Conservation (phyloP, 2,329 filamentous ascomycete species). For the Microsporum audouinii region DNA sequence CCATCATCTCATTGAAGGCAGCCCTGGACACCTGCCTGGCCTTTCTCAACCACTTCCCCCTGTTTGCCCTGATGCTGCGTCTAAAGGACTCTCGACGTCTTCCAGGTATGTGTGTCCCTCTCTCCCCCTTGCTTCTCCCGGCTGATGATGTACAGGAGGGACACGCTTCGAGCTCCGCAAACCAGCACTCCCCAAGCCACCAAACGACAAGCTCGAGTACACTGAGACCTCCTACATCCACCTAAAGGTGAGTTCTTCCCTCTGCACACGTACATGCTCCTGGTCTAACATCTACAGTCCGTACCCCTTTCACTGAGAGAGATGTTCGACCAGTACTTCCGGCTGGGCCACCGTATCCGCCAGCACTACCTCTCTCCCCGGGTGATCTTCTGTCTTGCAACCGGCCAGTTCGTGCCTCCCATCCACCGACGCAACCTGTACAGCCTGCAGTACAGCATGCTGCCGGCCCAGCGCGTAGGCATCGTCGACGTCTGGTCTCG, state of each 20-base stretch:
- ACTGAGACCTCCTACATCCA: slow-evolving; percentile 70
- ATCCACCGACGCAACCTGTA: slow-evolving; percentile 93
- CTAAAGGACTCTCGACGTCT: slow-evolving; percentile 84
- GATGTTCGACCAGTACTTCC: slow-evolving; percentile 96
- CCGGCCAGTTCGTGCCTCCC: slow-evolving; percentile 84
- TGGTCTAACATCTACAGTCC: slow-evolving; percentile 43
- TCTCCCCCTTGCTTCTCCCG: slow-evolving; percentile 10
- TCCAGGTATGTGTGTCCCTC: slow-evolving; percentile 48
- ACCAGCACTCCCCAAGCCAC: slow-evolving; percentile 33
- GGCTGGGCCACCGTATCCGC: slow-evolving; percentile 79
- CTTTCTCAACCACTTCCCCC: slow-evolving; percentile 90
- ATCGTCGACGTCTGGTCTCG: slow-evolving; percentile 78
- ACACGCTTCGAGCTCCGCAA: slow-evolving; percentile 84
- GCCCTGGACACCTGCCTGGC: slow-evolving; percentile 82
- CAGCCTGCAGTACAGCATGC: slow-evolving; percentile 94
- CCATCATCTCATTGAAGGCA: slow-evolving; percentile 87
- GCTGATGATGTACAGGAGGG: slow-evolving; percentile 43
- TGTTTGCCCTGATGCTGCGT: slow-evolving; percentile 92
- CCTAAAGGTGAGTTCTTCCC: slow-evolving; percentile 53
- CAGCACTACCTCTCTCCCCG: slow-evolving; percentile 89
- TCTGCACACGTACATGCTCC: background rate
- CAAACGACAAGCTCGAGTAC: slow-evolving; percentile 27
- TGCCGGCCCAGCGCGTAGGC: slow-evolving; percentile 68
- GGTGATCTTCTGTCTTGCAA: slow-evolving; percentile 77
- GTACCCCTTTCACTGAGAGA: slow-evolving; percentile 80